Conservation (phyloP, 768 basidiomycete species). For the Pisolithus tinctorius region DNA sequence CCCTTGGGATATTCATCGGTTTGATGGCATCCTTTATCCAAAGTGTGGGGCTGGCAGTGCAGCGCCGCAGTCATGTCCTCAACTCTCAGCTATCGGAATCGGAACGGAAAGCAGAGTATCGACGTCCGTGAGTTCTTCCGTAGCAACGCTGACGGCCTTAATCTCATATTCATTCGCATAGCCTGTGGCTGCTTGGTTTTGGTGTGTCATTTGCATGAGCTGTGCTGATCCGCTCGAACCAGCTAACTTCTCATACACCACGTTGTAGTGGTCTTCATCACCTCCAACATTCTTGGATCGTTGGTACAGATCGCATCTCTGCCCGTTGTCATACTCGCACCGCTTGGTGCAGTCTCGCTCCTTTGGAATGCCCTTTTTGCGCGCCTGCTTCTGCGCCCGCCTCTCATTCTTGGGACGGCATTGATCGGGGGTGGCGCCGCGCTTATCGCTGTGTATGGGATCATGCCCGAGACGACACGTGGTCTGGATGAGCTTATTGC, state of each 20-base stretch:
- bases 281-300: constrained; percentile 83
- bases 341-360: constrained; percentile 85
- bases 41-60: constrained; percentile 84
- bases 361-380: constrained; percentile 96
- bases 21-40: constrained; percentile 85
- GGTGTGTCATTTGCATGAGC: constrained; percentile 26
- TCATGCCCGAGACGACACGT: constrained; percentile 83
- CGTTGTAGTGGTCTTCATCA: constrained; percentile 60
- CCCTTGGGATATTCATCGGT: constrained; percentile 47
- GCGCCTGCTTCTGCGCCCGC: constrained; percentile 68
- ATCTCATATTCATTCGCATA: constrained; percentile 21
- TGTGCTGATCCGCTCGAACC: constrained; percentile 1
- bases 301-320: constrained; percentile 90
- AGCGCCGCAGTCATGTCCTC: constrained; percentile 86
- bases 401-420: constrained; percentile 81
- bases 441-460: constrained; percentile 86
- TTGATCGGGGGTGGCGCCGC: constrained; percentile 86
- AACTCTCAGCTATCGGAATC: constrained; percentile 67
- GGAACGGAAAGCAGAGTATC: constrained; percentile 62
- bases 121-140: constrained; percentile 58
- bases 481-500: constrained; percentile 77
- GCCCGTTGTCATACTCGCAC: constrained; percentile 91
- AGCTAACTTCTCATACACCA: not conserved
- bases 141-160: not conserved
- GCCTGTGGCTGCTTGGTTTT: constrained; percentile 85